Evolutionary conservation across 2,329 filamentous ascomycete genomes (phyloP), one percentile per base, ranked within the genome.

Genomic region (Verticillium tricorpus): DNA sequence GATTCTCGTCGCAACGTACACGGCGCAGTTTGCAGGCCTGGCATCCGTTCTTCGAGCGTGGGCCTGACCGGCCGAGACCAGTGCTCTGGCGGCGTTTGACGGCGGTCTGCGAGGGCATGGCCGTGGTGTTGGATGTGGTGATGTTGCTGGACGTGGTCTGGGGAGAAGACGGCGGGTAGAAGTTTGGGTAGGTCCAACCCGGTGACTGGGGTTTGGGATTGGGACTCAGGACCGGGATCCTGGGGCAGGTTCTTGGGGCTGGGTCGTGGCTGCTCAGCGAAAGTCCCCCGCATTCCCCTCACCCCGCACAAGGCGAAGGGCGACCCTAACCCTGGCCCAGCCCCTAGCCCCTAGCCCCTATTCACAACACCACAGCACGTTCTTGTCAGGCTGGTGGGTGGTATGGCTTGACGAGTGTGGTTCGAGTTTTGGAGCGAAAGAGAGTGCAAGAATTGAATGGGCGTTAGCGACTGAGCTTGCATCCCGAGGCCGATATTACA

Each of bases 1-100:
- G 31, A 4, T 15, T 19, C 56, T 57, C 56, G 32, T 57, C 56
- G 56, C 56, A 57, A 3, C 56, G 31, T 34, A 57, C 56, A 11
- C 56, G 56, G 12, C 56, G 56, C 56, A 57, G 56, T 31, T 57
- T 57, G 56, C 56, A 57, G 17, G 56, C 31, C 9, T 37, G 56
- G n/a, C 56, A 57, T 32, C 56, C 56, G 25, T 34, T 32, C 56
- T 57, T 57, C 17, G 56, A 57, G 11, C 56, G 56, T 22, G 56
- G 56, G n/a, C 56, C 56, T 11, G 56, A 57, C 14, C 56, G 31
- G 3, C 56, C 56, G 9, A 57, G 56, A 19, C 56, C 50, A 9
- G 50, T 15, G 5, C 6, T 37, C 14, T 57, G 56, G 56, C 31
- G 56, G 12, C 56, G 56, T 15, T 17, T 57, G 56, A 37, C 22